These are phyloP conservation scores for Diaporthe sp. DNA, from an alignment of 2,329 filamentous ascomycete species.

Conservation along the genomic window DNA sequence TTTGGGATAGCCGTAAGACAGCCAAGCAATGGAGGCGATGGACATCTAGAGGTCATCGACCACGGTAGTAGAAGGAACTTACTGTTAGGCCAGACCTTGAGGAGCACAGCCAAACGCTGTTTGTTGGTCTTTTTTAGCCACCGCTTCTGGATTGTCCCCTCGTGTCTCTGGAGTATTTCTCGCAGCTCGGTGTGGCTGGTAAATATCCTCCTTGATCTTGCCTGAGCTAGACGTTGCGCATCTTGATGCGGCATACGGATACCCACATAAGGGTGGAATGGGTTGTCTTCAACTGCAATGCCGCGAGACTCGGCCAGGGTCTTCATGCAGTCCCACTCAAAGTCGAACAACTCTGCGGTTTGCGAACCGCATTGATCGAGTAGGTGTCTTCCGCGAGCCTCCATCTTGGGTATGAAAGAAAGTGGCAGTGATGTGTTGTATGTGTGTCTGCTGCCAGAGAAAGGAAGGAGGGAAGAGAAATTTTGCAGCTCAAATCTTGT, in stretches of 20 bases:
- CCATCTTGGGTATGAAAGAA: not conserved
- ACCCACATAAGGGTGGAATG: not conserved
- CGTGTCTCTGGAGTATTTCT: slow-evolving; percentile 57
- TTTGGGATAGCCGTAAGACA: not conserved
- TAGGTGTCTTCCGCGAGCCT: not conserved
- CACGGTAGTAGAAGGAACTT: not conserved
- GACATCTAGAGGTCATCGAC: not conserved
- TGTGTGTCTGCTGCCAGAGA: too few relatives aligned
- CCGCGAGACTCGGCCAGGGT: not conserved
- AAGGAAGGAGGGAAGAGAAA: too few relatives aligned
- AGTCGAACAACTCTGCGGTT: not conserved
- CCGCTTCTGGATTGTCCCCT: slow-evolving; percentile 63
- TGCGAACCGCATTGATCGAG: not conserved
- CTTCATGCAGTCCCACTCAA: not conserved
- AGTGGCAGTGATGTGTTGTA: too few relatives aligned
- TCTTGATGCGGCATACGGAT: not conserved
- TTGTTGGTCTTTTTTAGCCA: slow-evolving; percentile 66
- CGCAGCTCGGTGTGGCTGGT: not conserved
- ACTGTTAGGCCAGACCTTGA: slow-evolving; percentile 61
- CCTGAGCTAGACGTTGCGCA: not conserved
- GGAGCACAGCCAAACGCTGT: slow-evolving; percentile 60
- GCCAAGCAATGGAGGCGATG: not conserved
- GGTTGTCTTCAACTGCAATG: not conserved
- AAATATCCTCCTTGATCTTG: not conserved
- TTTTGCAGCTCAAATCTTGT: too few relatives aligned